A percentile compares a stretch with the other conserved stretches of the same genome.
phyloP scores from a whole-genome alignment of 768 basidiomycete species.

The Fibroporia radiculosa region DNA sequence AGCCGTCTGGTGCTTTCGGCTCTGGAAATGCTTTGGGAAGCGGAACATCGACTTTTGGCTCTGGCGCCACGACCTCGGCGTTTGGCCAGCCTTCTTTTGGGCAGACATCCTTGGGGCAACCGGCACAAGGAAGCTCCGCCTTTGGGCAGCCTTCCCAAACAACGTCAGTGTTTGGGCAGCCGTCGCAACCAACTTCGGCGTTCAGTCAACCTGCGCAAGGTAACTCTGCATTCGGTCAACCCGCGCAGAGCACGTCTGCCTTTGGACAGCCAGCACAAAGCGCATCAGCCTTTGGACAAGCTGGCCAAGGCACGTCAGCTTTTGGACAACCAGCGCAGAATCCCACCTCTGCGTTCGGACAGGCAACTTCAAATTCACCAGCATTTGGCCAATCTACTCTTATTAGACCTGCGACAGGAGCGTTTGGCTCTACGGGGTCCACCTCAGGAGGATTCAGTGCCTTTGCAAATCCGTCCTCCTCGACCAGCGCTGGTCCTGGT shows the following conservation, averaged over 20 bases:
- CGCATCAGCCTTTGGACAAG: slow-evolving; percentile 31
- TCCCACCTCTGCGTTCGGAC: slow-evolving; percentile 10
- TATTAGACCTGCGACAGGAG: slow-evolving; percentile 13
- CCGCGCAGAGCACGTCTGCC: slow-evolving; percentile 7
- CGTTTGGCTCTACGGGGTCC: slow-evolving; percentile 28
- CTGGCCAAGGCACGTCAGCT: slow-evolving; percentile 25
- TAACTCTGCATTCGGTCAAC: slow-evolving; percentile 23
- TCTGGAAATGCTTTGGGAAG: background rate
- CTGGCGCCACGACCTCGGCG: slow-evolving; percentile 9
- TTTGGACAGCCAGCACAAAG: slow-evolving; percentile 13
- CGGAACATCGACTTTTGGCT: slow-evolving; percentile 12
- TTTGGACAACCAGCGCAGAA: slow-evolving; percentile 26
- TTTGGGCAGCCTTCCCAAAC: slow-evolving; percentile 25
- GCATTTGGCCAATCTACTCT: slow-evolving; percentile 27
- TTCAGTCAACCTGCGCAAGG: slow-evolving; percentile 14
- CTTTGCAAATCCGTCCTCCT: slow-evolving; percentile 17
- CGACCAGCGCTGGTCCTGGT: background rate
- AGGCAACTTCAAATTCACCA: slow-evolving; percentile 18
- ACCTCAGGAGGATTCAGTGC: slow-evolving; percentile 40
- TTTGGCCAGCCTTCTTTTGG: slow-evolving; percentile 19
- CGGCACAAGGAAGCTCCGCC: slow-evolving; percentile 22
- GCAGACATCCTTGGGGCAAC: slow-evolving; percentile 28
- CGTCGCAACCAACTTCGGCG: slow-evolving; percentile 13
- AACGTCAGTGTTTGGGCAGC: slow-evolving; percentile 23
- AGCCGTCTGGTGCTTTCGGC: slow-evolving; percentile 1